These are phyloP conservation scores for Penicillium decumbens DNA, from an alignment of 2,329 filamentous ascomycete genomes.

Conservation along the genomic window DNA sequence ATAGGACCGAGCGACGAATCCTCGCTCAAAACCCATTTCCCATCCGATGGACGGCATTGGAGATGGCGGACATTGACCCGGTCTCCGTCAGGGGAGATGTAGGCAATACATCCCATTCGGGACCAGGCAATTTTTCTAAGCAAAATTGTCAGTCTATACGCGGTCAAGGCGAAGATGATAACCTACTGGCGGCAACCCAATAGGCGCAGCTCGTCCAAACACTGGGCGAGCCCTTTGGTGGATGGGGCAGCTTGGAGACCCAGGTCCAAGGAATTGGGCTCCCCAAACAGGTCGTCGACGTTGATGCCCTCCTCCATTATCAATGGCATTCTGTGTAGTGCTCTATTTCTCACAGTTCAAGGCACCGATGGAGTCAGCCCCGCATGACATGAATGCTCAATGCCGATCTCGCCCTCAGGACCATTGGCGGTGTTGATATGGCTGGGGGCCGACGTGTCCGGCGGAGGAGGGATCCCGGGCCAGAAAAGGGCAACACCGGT, in stretches of 20 bases:
- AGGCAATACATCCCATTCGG: slow-evolving; percentile 77
- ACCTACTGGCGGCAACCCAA: slow-evolving; percentile 79
- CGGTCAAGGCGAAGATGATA: neutral
- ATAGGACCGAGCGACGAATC: slow-evolving; percentile 62
- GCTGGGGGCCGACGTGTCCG: neutral
- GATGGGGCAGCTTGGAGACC: slow-evolving; percentile 45
- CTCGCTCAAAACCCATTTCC: slow-evolving; percentile 70
- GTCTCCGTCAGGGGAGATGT: slow-evolving; percentile 67
- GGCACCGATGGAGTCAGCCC: slow-evolving; percentile 4
- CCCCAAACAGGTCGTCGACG: slow-evolving; percentile 72
- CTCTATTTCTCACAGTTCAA: neutral
- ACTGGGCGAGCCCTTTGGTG: slow-evolving; percentile 64
- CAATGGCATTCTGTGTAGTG: slow-evolving; percentile 41
- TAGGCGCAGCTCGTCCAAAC: slow-evolving; percentile 70
- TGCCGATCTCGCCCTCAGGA: slow-evolving; percentile 6
- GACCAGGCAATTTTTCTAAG: slow-evolving; percentile 80
- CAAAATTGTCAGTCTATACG: slow-evolving; percentile 20
- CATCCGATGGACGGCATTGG: slow-evolving; percentile 62
- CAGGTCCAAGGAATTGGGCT: slow-evolving; percentile 55
- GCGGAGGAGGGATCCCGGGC: neutral
- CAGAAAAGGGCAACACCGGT: neutral
- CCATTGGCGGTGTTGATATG: slow-evolving; percentile 1
- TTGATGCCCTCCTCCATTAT: slow-evolving; percentile 58
- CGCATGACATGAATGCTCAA: slow-evolving; percentile 13
- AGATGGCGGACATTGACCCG: slow-evolving; percentile 69